Percentiles rank a stretch among this genome's conserved stretches.
Conservation (phyloP, 176 grass and related monocot genomes). For the Zea luxurians region DNA sequence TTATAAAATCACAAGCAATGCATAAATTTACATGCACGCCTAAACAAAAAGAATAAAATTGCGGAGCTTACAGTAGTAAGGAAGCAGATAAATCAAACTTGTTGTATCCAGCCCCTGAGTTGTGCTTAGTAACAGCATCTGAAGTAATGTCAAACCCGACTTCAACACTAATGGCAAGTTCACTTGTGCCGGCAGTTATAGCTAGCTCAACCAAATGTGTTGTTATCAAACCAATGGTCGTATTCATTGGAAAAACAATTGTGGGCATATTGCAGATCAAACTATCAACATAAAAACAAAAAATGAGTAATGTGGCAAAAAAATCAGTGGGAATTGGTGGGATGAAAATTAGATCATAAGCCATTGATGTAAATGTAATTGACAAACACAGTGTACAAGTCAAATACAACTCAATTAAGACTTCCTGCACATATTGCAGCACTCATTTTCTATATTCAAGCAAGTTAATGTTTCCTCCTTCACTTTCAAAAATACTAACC, state of each 20-base stretch:
- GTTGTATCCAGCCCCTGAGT: no score
- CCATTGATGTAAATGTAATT: neutral
- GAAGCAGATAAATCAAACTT: constrained; percentile 72
- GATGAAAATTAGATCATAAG: constrained; percentile 1
- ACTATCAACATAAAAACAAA: constrained; percentile 45
- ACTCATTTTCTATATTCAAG: neutral
- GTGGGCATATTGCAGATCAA: constrained; percentile 83
- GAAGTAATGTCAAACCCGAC: constrained; percentile 91
- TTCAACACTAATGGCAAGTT: constrained; percentile 63
- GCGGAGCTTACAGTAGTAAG: constrained; percentile 62
- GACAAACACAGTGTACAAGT: neutral
- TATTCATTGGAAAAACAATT: constrained; percentile 56
- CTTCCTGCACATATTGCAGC: neutral
- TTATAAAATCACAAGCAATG: neutral
- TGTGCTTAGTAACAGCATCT: no score
- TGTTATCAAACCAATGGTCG: constrained; percentile 62
- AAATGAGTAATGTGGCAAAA: neutral
- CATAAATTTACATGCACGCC: neutral
- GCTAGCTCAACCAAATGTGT: constrained; percentile 68
- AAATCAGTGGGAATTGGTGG: neutral
- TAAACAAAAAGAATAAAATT: neutral
- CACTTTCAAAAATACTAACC: neutral
- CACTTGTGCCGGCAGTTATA: constrained; percentile 52
- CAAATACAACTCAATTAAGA: constrained; percentile 23
- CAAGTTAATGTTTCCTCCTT: neutral